Percentiles rank a stretch among this genome's conserved stretches.
These are phyloP conservation scores for Podospora comata DNA, from an alignment of 495 filamentous ascomycete species.

Conservation along the genomic window DNA sequence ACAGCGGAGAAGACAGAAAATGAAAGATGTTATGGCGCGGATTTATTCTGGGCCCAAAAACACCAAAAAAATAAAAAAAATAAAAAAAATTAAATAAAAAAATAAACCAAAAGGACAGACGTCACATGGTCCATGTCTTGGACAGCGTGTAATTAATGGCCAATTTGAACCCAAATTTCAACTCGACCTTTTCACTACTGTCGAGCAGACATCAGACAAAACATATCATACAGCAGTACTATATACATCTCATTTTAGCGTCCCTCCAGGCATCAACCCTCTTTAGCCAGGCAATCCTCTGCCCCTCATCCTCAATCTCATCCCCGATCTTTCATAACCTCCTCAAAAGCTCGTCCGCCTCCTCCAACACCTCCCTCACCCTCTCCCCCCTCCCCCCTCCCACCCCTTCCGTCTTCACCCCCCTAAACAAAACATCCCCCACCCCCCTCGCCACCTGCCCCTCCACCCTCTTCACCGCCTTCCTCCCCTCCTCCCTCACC, in stretches of 20 bases:
- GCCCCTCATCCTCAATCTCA: too few species aligned
- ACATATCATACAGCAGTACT: too few species aligned
- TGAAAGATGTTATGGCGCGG: background rate
- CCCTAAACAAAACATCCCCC: slow-evolving; percentile 20
- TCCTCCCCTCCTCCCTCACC: slow-evolving; percentile 76
- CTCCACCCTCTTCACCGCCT: slow-evolving; percentile 46
- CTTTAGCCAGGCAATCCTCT: background rate
- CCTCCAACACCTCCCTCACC: slow-evolving; percentile 44
- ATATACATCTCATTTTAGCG: too few species aligned
- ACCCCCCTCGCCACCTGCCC: slow-evolving; percentile 31
- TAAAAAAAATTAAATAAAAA: too few species aligned
- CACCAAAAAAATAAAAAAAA: too few species aligned
- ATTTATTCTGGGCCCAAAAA: too few species aligned
- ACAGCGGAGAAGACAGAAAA: background rate
- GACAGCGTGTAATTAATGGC: too few species aligned
- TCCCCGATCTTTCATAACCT: slow-evolving; percentile 1
- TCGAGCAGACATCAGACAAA: too few species aligned
- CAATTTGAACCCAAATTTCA: too few species aligned
- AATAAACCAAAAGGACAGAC: too few species aligned
- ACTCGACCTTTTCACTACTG: too few species aligned
- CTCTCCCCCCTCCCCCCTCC: slow-evolving; percentile 47
- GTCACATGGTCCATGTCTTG: too few species aligned
- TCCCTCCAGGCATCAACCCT: background rate
- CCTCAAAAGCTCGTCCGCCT: slow-evolving; percentile 30
- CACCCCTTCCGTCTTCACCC: slow-evolving; percentile 22